Evolutionary conservation across 805 yeast genomes (phyloP).

Genomic region (Lipomyces japonicus): DNA sequence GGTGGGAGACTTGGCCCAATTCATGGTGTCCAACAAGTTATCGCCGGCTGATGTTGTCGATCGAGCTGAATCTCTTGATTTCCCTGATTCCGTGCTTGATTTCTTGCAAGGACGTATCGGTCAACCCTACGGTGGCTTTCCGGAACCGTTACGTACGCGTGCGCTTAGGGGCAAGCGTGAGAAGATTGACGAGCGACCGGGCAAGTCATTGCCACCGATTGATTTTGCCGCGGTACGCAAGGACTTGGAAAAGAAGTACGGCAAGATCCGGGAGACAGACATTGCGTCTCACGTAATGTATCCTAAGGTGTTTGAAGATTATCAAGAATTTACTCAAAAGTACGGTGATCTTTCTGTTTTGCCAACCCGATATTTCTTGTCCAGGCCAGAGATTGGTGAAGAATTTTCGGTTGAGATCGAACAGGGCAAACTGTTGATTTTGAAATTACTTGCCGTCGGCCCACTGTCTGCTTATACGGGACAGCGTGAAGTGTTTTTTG

Average conservation of each 20-base stretch:
- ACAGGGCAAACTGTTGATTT: conserved; percentile 88
- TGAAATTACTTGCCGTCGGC: conserved; percentile 89
- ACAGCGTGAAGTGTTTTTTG: conserved; percentile 92
- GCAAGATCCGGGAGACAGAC: conserved; percentile 62
- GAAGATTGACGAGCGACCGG: conserved; percentile 86
- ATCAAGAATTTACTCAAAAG: conserved; percentile 64
- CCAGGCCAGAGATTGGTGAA: conserved; percentile 83
- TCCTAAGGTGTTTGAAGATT: conserved; percentile 94
- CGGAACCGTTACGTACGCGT: conserved; percentile 94
- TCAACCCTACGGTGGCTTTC: conserved; percentile 99
- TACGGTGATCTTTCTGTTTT: conserved; percentile 91
- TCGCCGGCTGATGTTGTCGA: conserved; percentile 78
- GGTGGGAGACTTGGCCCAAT: conserved; percentile 99
- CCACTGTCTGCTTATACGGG: conserved; percentile 83
- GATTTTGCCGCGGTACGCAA: conserved; percentile 67
- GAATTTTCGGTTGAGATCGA: conserved; percentile 87
- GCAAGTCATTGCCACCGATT: conserved; percentile 80
- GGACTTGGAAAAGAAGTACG: conserved; percentile 69
- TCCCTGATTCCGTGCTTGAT: conserved; percentile 98
- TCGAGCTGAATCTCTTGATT: conserved; percentile 86
- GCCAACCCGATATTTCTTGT: conserved; percentile 87
- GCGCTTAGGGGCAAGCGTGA: conserved; percentile 88
- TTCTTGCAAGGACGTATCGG: conserved; percentile 99
- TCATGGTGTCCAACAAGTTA: conserved; percentile 94
- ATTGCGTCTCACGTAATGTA: conserved; percentile 96